Evolutionary conservation across 345 rosid species (phyloP).

Genomic region (Isatis tinctoria): DNA sequence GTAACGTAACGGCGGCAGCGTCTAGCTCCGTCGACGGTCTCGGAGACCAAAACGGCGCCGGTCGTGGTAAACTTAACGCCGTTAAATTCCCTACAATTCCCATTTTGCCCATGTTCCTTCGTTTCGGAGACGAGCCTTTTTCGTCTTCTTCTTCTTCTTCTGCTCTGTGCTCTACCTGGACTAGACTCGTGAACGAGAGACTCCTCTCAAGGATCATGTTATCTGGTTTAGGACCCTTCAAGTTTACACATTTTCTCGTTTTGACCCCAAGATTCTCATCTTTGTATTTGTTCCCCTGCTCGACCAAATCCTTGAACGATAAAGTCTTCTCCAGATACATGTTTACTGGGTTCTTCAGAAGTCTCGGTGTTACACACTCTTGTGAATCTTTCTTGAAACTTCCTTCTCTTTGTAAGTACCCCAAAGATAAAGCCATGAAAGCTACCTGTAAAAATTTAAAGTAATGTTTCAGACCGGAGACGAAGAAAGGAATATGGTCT

Average conservation of each 20-base stretch:
- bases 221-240: conserved; percentile 35
- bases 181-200: conserved; percentile 33
- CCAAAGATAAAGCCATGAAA: conserved; percentile 29
- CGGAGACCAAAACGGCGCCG: conserved; percentile 53
- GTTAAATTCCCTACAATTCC: conserved; percentile 23
- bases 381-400: conserved; percentile 28
- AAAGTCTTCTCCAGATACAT: conserved; percentile 20
- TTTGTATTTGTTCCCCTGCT: background rate
- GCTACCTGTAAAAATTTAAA: background rate
- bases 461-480: background rate
- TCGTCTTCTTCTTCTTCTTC: conserved; percentile 7
- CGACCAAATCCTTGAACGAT: conserved; percentile 33
- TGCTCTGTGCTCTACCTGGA: conserved; percentile 6
- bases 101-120: conserved; percentile 31
- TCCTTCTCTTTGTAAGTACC: conserved; percentile 22
- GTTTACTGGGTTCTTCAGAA: background rate
- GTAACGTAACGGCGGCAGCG: conserved; percentile 53
- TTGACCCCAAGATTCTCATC: conserved; percentile 7
- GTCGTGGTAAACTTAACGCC: conserved; percentile 48
- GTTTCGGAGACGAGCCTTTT: conserved; percentile 24
- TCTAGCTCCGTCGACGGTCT: conserved; percentile 69
- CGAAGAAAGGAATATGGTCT: background rate
- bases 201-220: conserved; percentile 35
- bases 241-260: conserved; percentile 26
- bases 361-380: conserved; percentile 26